Evolutionary conservation across 768 basidiomycete species (phyloP).

Genomic region (Lactarius sp.): DNA sequence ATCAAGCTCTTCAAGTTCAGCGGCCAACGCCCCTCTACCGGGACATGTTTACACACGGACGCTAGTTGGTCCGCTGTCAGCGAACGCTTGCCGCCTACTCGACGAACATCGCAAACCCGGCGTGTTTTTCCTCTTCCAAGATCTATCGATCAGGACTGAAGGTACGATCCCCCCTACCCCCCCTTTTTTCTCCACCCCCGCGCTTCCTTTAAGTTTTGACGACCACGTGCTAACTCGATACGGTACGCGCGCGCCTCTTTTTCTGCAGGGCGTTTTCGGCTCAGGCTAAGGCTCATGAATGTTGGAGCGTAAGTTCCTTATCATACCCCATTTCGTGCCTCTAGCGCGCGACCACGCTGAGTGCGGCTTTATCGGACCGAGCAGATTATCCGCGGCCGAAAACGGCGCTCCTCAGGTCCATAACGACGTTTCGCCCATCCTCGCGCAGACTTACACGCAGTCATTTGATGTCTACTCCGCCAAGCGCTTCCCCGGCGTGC

Average conservation of each 20-base stretch:
- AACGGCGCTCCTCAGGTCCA: slow-evolving; percentile 60
- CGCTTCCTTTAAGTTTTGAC: not conserved
- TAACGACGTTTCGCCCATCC: slow-evolving; percentile 64
- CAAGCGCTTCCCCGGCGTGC: slow-evolving; percentile 92
- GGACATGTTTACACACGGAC: slow-evolving; percentile 78
- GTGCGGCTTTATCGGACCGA: not conserved
- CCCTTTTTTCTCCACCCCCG: not conserved
- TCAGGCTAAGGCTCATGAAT: slow-evolving; percentile 85
- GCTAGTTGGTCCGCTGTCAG: slow-evolving; percentile 82
- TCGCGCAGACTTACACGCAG: slow-evolving; percentile 80
- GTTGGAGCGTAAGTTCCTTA: slow-evolving; percentile 73
- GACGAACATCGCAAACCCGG: slow-evolving; percentile 85
- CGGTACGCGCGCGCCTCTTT: slow-evolving; percentile 9
- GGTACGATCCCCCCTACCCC: slow-evolving; percentile 40
- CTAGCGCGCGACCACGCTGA: not conserved
- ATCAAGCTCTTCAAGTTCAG: slow-evolving; percentile 33
- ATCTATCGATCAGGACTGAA: slow-evolving; percentile 90
- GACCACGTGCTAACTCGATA: slow-evolving; percentile 19
- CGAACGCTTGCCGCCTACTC: slow-evolving; percentile 77
- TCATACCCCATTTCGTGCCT: slow-evolving; percentile 10
- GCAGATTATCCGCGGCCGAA: slow-evolving; percentile 57
- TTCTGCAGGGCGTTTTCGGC: slow-evolving; percentile 67
- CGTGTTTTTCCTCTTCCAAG: slow-evolving; percentile 94
- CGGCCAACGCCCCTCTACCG: slow-evolving; percentile 45
- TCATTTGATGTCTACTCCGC: slow-evolving; percentile 86